These are phyloP conservation scores for Pythium insidiosum DNA, from an alignment of 352 stramenopile genomes.

Conservation along the genomic window DNA sequence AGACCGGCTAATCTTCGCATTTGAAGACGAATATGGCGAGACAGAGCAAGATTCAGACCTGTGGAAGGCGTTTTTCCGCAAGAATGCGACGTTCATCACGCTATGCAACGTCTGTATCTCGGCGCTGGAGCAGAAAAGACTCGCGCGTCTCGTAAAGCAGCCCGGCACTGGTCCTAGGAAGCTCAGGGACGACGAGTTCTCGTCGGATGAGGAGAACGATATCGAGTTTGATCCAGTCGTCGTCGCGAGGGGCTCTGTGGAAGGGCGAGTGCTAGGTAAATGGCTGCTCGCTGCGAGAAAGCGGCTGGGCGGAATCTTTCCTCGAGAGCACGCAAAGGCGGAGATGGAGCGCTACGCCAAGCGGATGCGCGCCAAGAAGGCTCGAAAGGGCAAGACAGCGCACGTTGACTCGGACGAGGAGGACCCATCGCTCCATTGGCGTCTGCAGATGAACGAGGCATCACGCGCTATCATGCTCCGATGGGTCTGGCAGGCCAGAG, in stretches of 20 bases:
- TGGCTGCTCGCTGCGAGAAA: constrained; percentile 91
- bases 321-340: constrained; percentile 64
- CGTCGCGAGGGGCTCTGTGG: constrained; percentile 79
- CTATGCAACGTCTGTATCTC: constrained; percentile 91
- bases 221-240: constrained; percentile 90
- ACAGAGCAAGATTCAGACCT: constrained; percentile 86
- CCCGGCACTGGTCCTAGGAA: constrained; percentile 5
- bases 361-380: constrained; percentile 73
- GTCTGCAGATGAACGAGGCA: constrained; percentile 78
- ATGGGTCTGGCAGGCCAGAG: constrained; percentile 79
- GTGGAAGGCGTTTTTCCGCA: constrained; percentile 96
- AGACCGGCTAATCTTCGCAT: constrained; percentile 69
- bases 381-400: constrained; percentile 43
- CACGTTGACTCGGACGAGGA: constrained; percentile 73
- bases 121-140: constrained; percentile 43
- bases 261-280: constrained; percentile 92
- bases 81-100: constrained; percentile 90
- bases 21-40: constrained; percentile 76
- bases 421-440: constrained; percentile 59
- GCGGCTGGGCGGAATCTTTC: constrained; percentile 88
- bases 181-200: constrained; percentile 89
- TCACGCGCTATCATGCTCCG: constrained; percentile 58
- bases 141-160: constrained; percentile 26
- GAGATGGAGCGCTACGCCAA: constrained; percentile 93
- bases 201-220: constrained; percentile 87